A percentile compares a stretch with the other conserved stretches of the same genome.
Conservation (phyloP, 2,329 filamentous ascomycete species). For the Clonostachys rosea region DNA sequence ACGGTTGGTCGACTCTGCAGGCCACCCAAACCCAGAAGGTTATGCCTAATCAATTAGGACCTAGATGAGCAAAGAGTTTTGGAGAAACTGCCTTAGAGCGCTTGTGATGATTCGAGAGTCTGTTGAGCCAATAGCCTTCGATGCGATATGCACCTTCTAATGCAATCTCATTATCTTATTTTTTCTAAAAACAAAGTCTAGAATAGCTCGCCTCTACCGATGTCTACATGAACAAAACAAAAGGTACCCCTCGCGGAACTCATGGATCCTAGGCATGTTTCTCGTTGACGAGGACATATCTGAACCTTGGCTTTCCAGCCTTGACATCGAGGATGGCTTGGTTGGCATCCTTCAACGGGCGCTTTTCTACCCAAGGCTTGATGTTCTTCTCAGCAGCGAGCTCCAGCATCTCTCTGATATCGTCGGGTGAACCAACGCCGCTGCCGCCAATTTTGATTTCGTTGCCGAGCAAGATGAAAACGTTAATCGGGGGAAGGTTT, state of each 20-base stretch:
- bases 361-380: conserved; percentile 46
- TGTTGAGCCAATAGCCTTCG: too few relatives aligned
- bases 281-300: conserved; percentile 34
- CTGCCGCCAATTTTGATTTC: conserved; percentile 39
- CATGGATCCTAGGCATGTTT: background rate
- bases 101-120: too few relatives aligned
- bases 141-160: too few relatives aligned
- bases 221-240: too few relatives aligned
- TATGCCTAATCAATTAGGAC: too few relatives aligned
- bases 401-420: conserved; percentile 51
- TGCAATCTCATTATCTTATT: too few relatives aligned
- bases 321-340: conserved; percentile 47
- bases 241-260: background rate
- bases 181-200: too few relatives aligned
- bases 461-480: conserved; percentile 51
- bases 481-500: conserved; percentile 32
- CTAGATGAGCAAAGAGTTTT: too few relatives aligned
- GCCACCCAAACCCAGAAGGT: too few relatives aligned
- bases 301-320: conserved; percentile 37
- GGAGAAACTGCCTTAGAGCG: too few relatives aligned
- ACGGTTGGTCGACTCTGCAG: too few relatives aligned
- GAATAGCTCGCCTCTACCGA: too few relatives aligned
- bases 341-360: conserved; percentile 47
- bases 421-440: conserved; percentile 29
- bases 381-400: conserved; percentile 48